Evolutionary conservation across 306 rosid species (phyloP).

Genomic region (Cucurbita maxima): DNA sequence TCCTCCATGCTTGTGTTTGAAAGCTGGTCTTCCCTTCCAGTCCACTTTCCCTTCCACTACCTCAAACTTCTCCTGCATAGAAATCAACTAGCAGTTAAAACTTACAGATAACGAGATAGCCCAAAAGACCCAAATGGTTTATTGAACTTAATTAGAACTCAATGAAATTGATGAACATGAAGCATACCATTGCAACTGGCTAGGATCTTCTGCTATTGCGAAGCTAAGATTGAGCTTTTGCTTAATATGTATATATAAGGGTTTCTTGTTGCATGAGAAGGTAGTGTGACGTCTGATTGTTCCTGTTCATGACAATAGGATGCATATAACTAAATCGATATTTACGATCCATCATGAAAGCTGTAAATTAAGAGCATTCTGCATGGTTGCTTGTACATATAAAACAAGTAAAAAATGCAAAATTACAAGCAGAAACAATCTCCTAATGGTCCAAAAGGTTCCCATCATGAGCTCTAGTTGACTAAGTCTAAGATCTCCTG

Average conservation of each 20-base stretch:
- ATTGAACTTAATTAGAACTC: not conserved
- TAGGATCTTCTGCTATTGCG: not conserved
- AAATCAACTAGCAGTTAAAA: not conserved
- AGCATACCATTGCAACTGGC: not conserved
- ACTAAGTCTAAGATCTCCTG: not conserved
- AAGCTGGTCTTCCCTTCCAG: constrained; percentile 82
- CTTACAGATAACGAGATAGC: not conserved
- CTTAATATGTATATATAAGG: not conserved
- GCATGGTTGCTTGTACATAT: not conserved
- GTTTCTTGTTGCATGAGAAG: not conserved
- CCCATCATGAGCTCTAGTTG: not conserved
- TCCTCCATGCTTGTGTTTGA: constrained; percentile 64
- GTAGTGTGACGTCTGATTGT: not conserved
- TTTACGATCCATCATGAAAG: not conserved
- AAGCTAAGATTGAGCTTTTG: not conserved
- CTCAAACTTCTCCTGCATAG: constrained; percentile 36
- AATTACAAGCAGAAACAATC: constrained; percentile 3
- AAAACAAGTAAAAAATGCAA: not conserved
- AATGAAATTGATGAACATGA: not conserved
- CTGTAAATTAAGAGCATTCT: not conserved
- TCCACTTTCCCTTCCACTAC: constrained; percentile 67
- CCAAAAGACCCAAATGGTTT: not conserved
- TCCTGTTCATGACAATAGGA: not conserved
- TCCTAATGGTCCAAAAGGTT: not conserved
- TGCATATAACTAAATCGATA: not conserved